These are phyloP conservation scores for Fusarium fracticaudum DNA, from an alignment of 2,329 filamentous ascomycete species.

Conservation along the genomic window DNA sequence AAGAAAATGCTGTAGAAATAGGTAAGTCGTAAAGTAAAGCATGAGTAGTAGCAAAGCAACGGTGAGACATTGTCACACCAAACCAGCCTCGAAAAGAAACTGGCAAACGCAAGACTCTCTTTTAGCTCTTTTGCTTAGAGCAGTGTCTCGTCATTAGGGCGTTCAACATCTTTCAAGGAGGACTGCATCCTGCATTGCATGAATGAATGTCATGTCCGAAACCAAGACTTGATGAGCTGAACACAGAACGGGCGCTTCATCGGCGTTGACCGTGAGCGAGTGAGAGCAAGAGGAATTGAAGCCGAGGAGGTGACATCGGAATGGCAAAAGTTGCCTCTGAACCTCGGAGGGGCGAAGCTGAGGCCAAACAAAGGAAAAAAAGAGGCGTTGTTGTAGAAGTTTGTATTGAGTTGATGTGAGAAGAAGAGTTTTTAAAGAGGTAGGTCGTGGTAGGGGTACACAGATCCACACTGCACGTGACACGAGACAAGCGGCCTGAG, in stretches of 20 bases:
- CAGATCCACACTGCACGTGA: slow-evolving; percentile 43
- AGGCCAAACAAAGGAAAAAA: not conserved
- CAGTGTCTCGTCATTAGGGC: slow-evolving; percentile 10
- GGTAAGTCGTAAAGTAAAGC: not conserved
- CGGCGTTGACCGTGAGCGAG: slow-evolving; percentile 10
- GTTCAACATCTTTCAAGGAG: slow-evolving; percentile 14
- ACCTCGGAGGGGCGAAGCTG: slow-evolving; percentile 3
- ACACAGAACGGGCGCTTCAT: slow-evolving; percentile 11
- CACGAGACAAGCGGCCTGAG: not conserved
- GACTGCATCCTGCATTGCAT: slow-evolving; percentile 17
- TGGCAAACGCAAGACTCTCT: slow-evolving; percentile 6
- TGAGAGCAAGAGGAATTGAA: not conserved
- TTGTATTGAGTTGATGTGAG: not conserved
- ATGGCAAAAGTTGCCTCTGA: slow-evolving; percentile 20
- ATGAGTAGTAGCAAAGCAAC: slow-evolving; percentile 20
- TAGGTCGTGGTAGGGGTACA: not conserved
- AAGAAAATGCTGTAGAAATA: not conserved
- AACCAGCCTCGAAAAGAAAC: not conserved
- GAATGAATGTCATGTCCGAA: slow-evolving; percentile 18
- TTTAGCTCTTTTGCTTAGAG: not conserved
- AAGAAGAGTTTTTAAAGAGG: slow-evolving; percentile 20
- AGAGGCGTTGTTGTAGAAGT: slow-evolving; percentile 12
- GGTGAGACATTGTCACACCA: slow-evolving; percentile 19
- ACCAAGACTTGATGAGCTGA: not conserved
- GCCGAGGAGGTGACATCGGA: slow-evolving; percentile 3